These are phyloP conservation scores for Cyclostephanos invisitatus DNA, from an alignment of 108 stramenopile species.

Conservation along the genomic window DNA sequence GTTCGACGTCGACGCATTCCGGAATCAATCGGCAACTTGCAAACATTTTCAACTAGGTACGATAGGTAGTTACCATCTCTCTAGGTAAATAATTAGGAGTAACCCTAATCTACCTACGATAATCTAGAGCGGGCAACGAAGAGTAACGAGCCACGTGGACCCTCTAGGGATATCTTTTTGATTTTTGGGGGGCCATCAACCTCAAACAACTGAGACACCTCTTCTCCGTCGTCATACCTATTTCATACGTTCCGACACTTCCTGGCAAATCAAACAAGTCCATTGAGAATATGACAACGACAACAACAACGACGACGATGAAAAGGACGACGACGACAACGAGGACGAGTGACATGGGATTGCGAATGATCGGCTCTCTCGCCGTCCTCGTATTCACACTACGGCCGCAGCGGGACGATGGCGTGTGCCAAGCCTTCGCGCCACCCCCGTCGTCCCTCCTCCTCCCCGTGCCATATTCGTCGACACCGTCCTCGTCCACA, in stretches of 20 bases:
- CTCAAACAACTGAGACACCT: too few species aligned
- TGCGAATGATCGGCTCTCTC: not conserved
- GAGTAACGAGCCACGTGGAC: too few species aligned
- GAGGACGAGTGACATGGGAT: not conserved
- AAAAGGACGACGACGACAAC: not conserved
- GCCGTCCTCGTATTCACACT: not conserved
- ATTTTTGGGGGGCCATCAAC: too few species aligned
- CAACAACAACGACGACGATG: not conserved
- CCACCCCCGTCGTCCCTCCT: not conserved
- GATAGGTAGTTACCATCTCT: too few species aligned
- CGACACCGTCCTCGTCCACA: not conserved
- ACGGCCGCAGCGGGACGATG: not conserved
- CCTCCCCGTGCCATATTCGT: not conserved
- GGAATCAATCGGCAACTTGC: slow-evolving; percentile 33
- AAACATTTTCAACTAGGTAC: too few species aligned
- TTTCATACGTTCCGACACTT: too few species aligned
- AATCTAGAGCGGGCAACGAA: too few species aligned
- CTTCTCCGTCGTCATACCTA: too few species aligned
- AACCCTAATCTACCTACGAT: too few species aligned
- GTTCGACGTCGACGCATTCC: slow-evolving; percentile 10
- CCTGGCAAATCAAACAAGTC: too few species aligned
- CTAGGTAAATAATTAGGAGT: too few species aligned
- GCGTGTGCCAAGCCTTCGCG: not conserved
- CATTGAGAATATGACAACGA: not conserved
- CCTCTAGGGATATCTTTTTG: too few species aligned